Base-by-base conservation (phyloP, 768 basidiomycete genomes). In the Tubosaeta brunneosetosa region DNA sequence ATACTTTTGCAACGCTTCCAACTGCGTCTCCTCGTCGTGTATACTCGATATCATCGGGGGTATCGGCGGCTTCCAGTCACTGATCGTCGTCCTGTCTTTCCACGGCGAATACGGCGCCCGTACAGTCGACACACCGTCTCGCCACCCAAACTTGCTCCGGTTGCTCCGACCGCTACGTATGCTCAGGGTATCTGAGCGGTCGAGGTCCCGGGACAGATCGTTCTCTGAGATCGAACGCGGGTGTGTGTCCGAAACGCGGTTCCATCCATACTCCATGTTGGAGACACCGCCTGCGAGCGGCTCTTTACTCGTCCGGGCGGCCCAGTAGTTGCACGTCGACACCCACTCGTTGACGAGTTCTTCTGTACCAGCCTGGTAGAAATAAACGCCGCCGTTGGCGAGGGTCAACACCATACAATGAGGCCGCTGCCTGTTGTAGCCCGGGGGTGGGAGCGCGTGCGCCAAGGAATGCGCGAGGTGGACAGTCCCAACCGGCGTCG, bases 201-300 rank as follows among this genome's bases (percentile, higher is more conserved):
- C 76, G 49, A 86, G 77, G 9, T 66, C 66, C n/a, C 78, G 76
- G 11, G 73, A 47, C 14, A 77, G 65, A 44, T 83, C 83, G 49
- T 77, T 77, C 49, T 88, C 84, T 19, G 86, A 84, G 22, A 73
- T 66, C 11, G 84, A 78, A 6, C 79, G 78, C 1, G 70, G 72
- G 51, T 81, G 80, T 37, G 75, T 60, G 53, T 86, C 86, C 25
- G 75, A 60, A 8, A 92, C 78, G 17, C 91, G 80, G 67, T 84
- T 94, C 97, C 97, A 99, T 9, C 97, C 97, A 65, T 98, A 97
- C 69, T 99, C 97, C 90, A 98, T 95, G 72, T 98, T 99, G 45
- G 92, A 94, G 8, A 99, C 94, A 22, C 97, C 97, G 5, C 97
- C 97, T 2, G 89, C 80, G 3, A 99, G 79, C 1, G 97, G 97